Conservation (phyloP, 129 eudicot species). For the Solidago caesia region DNA sequence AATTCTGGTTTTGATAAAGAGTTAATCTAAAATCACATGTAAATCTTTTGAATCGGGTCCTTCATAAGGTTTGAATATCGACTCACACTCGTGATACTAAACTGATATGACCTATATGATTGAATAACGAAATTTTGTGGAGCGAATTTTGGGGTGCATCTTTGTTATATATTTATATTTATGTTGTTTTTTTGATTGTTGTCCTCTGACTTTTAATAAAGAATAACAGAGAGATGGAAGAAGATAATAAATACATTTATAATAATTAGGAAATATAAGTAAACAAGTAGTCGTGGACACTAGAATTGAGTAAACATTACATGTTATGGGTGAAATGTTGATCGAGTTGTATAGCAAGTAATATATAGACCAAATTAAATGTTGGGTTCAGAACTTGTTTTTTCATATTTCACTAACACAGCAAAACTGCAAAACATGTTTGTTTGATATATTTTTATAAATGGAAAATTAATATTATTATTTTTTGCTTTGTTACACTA, state of each 20-base stretch:
- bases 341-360: not conserved
- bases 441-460: not conserved
- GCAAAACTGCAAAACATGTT: not conserved
- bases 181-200: not conserved
- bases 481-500: not conserved
- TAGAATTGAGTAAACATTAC: constrained; percentile 4
- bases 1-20: too few species aligned
- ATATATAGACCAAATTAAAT: constrained; percentile 7
- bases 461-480: not conserved
- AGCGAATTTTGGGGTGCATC: too few species aligned
- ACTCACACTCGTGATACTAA: too few species aligned
- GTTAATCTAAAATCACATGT: too few species aligned
- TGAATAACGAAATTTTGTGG: too few species aligned
- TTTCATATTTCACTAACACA: not conserved
- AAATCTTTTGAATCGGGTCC: too few species aligned
- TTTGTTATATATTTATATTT: too few species aligned
- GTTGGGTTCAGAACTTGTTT: constrained; percentile 9
- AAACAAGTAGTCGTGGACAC: not conserved
- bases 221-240: not conserved
- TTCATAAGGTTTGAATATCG: too few species aligned
- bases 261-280: not conserved
- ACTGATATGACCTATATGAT: too few species aligned
- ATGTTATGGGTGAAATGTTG: constrained; percentile 11
- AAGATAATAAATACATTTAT: not conserved
- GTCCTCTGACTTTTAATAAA: not conserved